Evolutionary conservation across 2,329 filamentous ascomycete genomes (phyloP).

Genomic region (Plectosphaerella sp.): DNA sequence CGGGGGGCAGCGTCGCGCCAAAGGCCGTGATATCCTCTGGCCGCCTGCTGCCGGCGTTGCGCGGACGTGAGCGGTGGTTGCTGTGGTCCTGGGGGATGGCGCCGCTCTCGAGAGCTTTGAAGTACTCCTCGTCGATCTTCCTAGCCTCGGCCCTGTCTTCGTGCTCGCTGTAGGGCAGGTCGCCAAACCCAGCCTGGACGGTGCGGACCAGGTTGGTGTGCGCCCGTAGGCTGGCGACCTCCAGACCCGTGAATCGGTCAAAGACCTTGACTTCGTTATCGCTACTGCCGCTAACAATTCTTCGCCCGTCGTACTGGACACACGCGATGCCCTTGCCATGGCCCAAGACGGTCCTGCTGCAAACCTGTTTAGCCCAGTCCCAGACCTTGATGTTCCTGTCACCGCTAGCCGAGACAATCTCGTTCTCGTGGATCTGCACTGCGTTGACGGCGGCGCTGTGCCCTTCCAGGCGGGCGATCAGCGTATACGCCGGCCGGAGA

Average conservation of each 20-base stretch:
- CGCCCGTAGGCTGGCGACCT: constrained; percentile 81
- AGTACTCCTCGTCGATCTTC: constrained; percentile 69
- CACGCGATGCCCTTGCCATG: constrained; percentile 96
- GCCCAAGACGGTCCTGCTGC: constrained; percentile 73
- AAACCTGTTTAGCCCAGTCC: constrained; percentile 78
- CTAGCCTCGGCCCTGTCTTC: constrained; percentile 71
- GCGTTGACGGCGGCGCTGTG: constrained; percentile 93
- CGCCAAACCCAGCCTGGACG: constrained; percentile 90
- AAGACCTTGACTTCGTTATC: constrained; percentile 96
- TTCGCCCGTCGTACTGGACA: constrained; percentile 89
- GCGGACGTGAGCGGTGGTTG: constrained; percentile 30
- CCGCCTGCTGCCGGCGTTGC: constrained; percentile 68
- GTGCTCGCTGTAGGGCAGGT: constrained; percentile 73
- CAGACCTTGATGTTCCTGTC: constrained; percentile 93
- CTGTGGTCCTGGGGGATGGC: constrained; percentile 30
- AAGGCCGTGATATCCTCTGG: constrained; percentile 74
- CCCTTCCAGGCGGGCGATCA: constrained; percentile 76
- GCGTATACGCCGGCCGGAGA: constrained; percentile 61
- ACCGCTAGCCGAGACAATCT: constrained; percentile 91
- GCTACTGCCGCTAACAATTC: constrained; percentile 93
- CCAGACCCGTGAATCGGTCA: constrained; percentile 77
- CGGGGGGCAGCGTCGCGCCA: constrained; percentile 83
- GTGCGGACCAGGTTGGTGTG: constrained; percentile 86
- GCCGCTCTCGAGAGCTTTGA: constrained; percentile 52
- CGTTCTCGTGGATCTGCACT: constrained; percentile 80